Conservation (phyloP, 2,329 filamentous ascomycete genomes). For the Colletotrichum sp. region DNA sequence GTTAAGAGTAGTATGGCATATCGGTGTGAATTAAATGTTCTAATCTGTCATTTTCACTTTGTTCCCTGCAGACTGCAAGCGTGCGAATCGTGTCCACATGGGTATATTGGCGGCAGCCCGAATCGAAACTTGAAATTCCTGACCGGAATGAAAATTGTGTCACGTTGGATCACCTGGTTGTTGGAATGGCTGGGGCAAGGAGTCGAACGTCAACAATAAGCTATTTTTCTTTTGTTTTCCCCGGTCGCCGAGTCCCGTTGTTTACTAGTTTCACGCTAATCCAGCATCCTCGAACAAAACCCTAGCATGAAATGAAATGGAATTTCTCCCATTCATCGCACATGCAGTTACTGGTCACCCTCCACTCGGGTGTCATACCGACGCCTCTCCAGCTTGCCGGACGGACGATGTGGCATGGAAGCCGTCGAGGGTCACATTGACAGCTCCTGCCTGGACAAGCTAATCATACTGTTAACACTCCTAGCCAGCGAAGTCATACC, state of each 20-base stretch:
- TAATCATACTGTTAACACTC: slow-evolving; percentile 33
- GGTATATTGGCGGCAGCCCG: background rate
- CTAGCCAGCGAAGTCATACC: background rate
- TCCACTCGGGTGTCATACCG: background rate
- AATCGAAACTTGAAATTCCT: background rate
- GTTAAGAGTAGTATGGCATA: background rate
- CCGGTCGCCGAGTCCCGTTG: background rate
- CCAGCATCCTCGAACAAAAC: background rate
- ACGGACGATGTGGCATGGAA: slow-evolving; percentile 64
- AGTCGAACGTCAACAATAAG: background rate
- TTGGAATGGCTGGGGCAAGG: background rate
- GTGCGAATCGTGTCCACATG: background rate
- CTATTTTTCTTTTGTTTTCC: background rate
- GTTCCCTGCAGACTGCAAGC: background rate
- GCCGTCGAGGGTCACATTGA: slow-evolving; percentile 82
- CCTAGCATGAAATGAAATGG: background rate
- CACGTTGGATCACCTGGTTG: background rate
- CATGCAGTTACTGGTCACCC: background rate
- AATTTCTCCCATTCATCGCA: background rate
- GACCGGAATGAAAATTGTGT: background rate
- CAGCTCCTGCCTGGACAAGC: slow-evolving; percentile 93
- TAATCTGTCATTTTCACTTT: background rate
- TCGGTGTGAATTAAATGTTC: background rate
- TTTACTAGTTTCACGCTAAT: background rate
- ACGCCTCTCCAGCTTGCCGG: background rate